Conservation (phyloP, 2,329 filamentous ascomycete species). For the Trichoderma breve region DNA sequence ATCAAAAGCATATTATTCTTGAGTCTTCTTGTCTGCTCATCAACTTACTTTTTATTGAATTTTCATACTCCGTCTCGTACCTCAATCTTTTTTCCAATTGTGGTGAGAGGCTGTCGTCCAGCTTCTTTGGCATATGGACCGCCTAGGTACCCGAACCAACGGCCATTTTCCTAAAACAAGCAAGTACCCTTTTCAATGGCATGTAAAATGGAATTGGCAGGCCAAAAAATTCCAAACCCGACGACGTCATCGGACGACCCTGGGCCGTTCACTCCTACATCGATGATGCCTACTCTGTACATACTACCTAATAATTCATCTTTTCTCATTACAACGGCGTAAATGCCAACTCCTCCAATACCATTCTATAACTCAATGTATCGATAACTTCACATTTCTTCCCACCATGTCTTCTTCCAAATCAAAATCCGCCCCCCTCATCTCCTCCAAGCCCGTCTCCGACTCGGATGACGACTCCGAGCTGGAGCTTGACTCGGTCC, state of each 20-base stretch:
- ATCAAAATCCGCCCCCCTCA: neutral
- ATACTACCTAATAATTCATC: neutral
- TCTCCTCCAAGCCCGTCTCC: neutral
- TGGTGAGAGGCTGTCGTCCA: neutral
- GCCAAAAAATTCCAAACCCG: neutral
- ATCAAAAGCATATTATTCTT: neutral
- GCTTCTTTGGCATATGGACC: neutral
- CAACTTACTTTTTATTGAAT: neutral
- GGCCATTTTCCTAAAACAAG: neutral
- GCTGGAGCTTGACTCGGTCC: constrained; percentile 3
- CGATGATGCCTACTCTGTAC: neutral
- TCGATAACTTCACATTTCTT: neutral
- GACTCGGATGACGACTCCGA: constrained; percentile 1
- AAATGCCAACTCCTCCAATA: neutral
- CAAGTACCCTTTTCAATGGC: neutral
- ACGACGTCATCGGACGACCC: constrained; percentile 8
- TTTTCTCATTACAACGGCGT: neutral
- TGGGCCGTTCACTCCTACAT: neutral
- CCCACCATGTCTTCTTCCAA: neutral
- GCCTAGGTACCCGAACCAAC: neutral
- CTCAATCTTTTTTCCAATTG: neutral
- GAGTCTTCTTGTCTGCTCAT: neutral
- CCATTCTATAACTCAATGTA: neutral
- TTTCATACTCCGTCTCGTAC: neutral
- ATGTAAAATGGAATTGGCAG: neutral